Percentiles rank a stretch among this genome's conserved stretches.
Conservation (phyloP, 371 early-diverging fungal genomes). For the Chytridium lagenaria region DNA sequence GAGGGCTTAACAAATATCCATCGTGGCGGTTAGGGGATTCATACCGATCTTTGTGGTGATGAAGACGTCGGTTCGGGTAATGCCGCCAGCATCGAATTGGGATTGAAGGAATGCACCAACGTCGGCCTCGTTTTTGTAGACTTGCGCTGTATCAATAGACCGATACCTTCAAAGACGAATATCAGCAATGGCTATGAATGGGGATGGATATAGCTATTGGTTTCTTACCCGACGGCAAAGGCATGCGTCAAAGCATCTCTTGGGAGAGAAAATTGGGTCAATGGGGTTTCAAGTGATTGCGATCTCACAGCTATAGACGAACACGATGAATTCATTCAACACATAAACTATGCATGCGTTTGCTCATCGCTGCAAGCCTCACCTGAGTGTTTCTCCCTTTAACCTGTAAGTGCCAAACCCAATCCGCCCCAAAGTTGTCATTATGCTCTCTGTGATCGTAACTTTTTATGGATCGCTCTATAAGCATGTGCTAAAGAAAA, state of each 20-base stretch:
- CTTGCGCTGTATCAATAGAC: slow-evolving; percentile 75
- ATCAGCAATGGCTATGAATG: no score
- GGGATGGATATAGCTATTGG: no score
- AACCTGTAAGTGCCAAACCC: slow-evolving; percentile 2
- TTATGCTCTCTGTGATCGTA: no score
- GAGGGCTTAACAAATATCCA: neutral
- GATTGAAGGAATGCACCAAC: slow-evolving; percentile 76
- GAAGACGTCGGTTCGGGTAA: slow-evolving; percentile 86
- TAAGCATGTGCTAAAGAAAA: no score
- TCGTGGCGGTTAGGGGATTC: slow-evolving; percentile 16
- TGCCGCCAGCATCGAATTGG: slow-evolving; percentile 61
- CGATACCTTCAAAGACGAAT: slow-evolving; percentile 63
- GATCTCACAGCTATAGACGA: no score
- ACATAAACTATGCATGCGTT: neutral
- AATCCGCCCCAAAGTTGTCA: slow-evolving; percentile 1
- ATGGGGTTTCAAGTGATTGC: no score
- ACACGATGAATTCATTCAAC: no score
- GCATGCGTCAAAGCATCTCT: neutral
- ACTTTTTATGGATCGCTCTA: no score
- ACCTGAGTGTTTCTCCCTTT: neutral
- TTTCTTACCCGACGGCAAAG: neutral
- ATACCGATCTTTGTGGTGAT: slow-evolving; percentile 92
- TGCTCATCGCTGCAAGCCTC: no score
- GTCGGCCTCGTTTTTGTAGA: slow-evolving; percentile 84
- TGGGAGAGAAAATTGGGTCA: no score